A percentile compares a stretch with the other conserved stretches of the same genome.
Evolutionary conservation across 225 moss, liverwort and hornwort species (phyloP).

Genomic region (Physcomitrellopsis africana): DNA sequence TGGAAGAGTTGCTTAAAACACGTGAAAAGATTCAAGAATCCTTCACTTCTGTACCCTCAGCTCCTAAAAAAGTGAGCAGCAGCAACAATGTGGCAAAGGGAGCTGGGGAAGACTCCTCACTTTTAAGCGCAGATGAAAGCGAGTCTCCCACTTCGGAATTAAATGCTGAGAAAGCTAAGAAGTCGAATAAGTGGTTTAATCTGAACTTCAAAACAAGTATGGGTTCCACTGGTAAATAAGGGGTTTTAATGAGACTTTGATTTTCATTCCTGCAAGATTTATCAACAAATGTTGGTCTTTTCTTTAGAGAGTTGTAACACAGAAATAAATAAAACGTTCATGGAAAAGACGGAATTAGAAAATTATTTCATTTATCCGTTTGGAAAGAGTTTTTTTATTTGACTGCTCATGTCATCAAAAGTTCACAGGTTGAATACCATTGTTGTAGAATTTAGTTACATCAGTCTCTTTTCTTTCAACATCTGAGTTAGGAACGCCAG

Average conservation of each 20-base stretch:
- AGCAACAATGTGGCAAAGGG: slow-evolving; percentile 53
- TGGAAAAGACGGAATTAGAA: slow-evolving; percentile 16
- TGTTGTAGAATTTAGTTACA: slow-evolving; percentile 21
- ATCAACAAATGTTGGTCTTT: not conserved
- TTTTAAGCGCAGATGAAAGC: slow-evolving; percentile 46
- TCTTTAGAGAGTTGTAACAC: slow-evolving; percentile 28
- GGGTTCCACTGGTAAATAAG: slow-evolving; percentile 21
- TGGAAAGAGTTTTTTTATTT: slow-evolving; percentile 27
- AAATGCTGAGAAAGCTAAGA: slow-evolving; percentile 49
- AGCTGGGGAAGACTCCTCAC: slow-evolving; percentile 39
- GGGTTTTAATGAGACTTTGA: not conserved
- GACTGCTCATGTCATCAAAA: slow-evolving; percentile 24
- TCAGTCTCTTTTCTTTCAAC: slow-evolving; percentile 27
- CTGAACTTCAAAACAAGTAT: slow-evolving; percentile 46
- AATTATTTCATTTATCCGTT: slow-evolving; percentile 6
- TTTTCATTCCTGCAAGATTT: slow-evolving; percentile 5
- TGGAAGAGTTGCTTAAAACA: slow-evolving; percentile 58
- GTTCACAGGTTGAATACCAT: slow-evolving; percentile 30
- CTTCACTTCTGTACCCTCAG: slow-evolving; percentile 41
- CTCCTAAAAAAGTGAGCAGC: slow-evolving; percentile 58
- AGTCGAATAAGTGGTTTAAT: slow-evolving; percentile 56
- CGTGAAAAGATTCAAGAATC: slow-evolving; percentile 66
- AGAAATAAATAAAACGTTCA: slow-evolving; percentile 9
- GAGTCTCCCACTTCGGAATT: slow-evolving; percentile 32
- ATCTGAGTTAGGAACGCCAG: slow-evolving; percentile 42